These are phyloP conservation scores for Aspergillus felis DNA, from an alignment of 2,329 filamentous ascomycete species.

Conservation along the genomic window DNA sequence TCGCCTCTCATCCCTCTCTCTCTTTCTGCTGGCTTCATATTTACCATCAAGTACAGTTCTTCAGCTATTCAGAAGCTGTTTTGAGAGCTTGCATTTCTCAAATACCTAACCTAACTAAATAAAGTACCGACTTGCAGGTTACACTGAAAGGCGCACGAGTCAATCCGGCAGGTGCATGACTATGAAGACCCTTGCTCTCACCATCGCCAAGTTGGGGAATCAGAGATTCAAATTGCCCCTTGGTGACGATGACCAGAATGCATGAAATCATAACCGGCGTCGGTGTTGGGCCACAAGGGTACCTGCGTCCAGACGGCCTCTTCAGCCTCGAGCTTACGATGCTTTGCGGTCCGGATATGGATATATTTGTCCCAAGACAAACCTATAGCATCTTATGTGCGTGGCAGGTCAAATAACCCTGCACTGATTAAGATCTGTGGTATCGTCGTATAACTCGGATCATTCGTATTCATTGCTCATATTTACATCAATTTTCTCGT, in stretches of 20 bases:
- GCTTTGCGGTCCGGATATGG: neutral
- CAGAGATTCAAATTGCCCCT: neutral
- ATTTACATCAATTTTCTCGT: slow-evolving; percentile 21
- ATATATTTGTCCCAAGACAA: neutral
- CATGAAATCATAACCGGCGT: neutral
- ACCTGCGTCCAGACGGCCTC: neutral
- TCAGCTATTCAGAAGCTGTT: neutral
- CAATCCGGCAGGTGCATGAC: slow-evolving; percentile 13
- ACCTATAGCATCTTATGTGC: neutral
- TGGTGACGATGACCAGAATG: neutral
- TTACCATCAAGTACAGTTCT: neutral
- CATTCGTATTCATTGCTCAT: slow-evolving; percentile 9
- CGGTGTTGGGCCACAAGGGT: neutral
- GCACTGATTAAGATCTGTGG: neutral
- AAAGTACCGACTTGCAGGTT: slow-evolving; percentile 13
- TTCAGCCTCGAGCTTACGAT: neutral
- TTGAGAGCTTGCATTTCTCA: neutral
- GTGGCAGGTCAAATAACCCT: neutral
- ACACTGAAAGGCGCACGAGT: slow-evolving; percentile 17
- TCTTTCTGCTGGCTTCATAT: neutral
- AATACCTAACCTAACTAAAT: neutral
- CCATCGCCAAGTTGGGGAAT: neutral
- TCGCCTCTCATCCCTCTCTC: neutral
- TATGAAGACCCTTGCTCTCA: neutral
- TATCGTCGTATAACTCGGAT: neutral